A percentile compares a stretch with the other conserved stretches of the same genome.
These are phyloP conservation scores for Syzygium jambos DNA, from an alignment of 345 rosid genomes.

Conservation along the genomic window DNA sequence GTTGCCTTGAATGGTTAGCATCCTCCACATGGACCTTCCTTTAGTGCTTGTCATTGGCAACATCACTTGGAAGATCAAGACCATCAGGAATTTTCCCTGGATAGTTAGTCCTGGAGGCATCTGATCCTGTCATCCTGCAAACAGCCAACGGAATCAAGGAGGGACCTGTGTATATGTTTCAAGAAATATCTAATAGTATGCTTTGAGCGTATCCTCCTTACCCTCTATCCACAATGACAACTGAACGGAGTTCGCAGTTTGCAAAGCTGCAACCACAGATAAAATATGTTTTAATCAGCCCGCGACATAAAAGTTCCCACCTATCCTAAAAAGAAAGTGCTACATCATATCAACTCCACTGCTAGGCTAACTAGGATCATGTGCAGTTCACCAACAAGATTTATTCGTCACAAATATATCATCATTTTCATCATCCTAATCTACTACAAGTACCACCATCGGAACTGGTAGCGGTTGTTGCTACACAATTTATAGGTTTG, in stretches of 20 bases:
- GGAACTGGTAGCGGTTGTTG: neutral
- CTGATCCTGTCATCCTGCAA: slow-evolving; percentile 18
- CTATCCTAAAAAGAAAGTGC: neutral
- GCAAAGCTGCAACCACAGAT: slow-evolving; percentile 24
- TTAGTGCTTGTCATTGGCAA: slow-evolving; percentile 3
- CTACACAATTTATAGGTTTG: neutral
- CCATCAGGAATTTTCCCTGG: slow-evolving; percentile 9
- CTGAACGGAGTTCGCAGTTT: slow-evolving; percentile 51
- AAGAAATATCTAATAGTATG: neutral
- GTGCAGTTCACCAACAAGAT: neutral
- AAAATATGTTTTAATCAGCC: neutral
- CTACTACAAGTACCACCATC: neutral
- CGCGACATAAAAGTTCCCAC: neutral
- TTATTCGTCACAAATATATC: neutral
- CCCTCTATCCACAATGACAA: slow-evolving; percentile 33
- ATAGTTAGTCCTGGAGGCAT: slow-evolving; percentile 7
- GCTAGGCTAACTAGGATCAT: neutral
- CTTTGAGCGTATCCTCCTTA: neutral
- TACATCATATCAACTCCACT: neutral
- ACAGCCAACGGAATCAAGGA: neutral
- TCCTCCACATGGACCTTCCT: neutral
- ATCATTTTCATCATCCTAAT: neutral
- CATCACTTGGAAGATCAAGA: slow-evolving; percentile 11
- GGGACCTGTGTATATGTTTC: neutral
- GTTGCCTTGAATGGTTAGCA: neutral